Conservation (phyloP, 2,329 filamentous ascomycete species). For the Sporothrix variecibatus region DNA sequence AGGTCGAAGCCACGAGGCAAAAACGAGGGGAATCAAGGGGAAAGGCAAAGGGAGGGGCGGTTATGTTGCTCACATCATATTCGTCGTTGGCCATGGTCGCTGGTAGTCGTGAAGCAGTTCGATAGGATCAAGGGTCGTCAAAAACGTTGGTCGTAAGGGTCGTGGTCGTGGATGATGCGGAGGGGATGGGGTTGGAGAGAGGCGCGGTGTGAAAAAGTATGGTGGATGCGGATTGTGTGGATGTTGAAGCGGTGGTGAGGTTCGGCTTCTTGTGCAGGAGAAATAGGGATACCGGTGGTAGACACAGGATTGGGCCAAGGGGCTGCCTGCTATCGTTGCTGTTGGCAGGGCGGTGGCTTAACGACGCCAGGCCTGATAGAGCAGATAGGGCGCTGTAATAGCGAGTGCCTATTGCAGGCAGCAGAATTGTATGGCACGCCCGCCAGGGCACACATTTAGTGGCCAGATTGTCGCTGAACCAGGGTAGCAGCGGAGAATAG, state of each 20-base stretch:
- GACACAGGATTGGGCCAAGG: neutral
- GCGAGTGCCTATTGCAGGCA: neutral
- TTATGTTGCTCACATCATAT: slow-evolving; percentile 80
- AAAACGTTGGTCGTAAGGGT: slow-evolving; percentile 5
- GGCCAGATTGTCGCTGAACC: slow-evolving; percentile 13
- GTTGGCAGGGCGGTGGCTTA: neutral
- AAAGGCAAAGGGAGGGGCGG: slow-evolving; percentile 7
- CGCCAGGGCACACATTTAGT: neutral
- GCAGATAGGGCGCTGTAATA: slow-evolving; percentile 9
- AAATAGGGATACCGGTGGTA: neutral
- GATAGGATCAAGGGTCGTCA: neutral
- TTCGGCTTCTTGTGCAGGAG: slow-evolving; percentile 10
- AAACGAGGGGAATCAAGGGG: slow-evolving; percentile 13
- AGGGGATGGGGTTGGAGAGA: slow-evolving; percentile 7
- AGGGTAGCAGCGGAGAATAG: neutral
- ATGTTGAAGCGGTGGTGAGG: slow-evolving; percentile 14
- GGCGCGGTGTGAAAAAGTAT: slow-evolving; percentile 20
- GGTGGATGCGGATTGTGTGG: slow-evolving; percentile 22
- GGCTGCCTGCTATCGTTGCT: neutral
- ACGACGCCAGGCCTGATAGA: neutral
- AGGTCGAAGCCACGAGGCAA: slow-evolving; percentile 3
- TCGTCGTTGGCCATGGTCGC: slow-evolving; percentile 93
- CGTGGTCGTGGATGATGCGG: slow-evolving; percentile 17
- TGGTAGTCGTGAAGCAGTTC: neutral
- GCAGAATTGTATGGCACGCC: neutral